Evolutionary conservation across 2,329 filamentous ascomycete genomes (phyloP).

Genomic region (Penicillium sp.): DNA sequence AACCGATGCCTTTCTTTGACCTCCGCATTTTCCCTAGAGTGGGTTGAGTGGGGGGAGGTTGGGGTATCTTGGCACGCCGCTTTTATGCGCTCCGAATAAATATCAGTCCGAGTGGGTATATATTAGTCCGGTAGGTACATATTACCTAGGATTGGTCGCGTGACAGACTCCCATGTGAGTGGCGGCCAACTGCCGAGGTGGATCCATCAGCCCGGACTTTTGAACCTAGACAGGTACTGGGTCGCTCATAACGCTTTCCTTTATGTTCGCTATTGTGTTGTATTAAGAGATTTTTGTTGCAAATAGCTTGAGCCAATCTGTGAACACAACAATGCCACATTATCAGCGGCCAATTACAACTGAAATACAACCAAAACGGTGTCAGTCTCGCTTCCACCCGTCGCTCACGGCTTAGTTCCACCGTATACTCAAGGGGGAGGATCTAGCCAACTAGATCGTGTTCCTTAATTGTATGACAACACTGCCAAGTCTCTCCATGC

Average conservation of each 20-base stretch:
- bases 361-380: neutral
- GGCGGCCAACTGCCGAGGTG: too few species aligned
- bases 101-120: neutral
- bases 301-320: too few species aligned
- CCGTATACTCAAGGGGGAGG: neutral
- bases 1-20: neutral
- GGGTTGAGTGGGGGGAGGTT: neutral
- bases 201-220: too few species aligned
- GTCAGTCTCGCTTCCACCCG: neutral
- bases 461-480: neutral
- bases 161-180: neutral
- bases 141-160: neutral
- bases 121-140: too few species aligned
- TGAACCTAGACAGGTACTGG: too few species aligned
- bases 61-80: neutral
- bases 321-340: too few species aligned
- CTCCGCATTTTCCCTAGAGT: neutral
- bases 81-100: neutral
- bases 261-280: neutral
- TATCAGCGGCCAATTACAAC: neutral
- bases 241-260: neutral
- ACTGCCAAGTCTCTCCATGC: too few species aligned
- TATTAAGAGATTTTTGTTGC: too few species aligned
- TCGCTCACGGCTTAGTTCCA: neutral
- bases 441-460: neutral